phyloP scores from a whole-genome alignment of 2,329 filamentous ascomycete species.

The Exserohilum turcica region DNA sequence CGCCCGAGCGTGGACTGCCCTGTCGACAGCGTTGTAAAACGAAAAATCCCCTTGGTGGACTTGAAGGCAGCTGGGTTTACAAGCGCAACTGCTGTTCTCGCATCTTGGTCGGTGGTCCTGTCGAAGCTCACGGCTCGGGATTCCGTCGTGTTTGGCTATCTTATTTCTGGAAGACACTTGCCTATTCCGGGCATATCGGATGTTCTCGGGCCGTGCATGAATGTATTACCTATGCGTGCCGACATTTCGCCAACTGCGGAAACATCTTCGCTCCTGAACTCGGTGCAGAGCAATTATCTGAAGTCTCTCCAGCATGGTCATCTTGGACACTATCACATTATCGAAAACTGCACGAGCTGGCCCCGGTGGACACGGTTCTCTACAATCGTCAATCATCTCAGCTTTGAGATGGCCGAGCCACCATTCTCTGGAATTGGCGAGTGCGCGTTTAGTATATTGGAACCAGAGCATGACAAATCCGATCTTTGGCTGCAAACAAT shows the following conservation, averaged over 20 bases:
- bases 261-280: constrained; percentile 6
- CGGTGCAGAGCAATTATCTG: constrained; percentile 1
- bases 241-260: background rate
- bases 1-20: background rate
- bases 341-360: constrained; percentile 8
- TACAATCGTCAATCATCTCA: constrained; percentile 6
- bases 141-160: constrained; percentile 3
- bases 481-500: constrained; percentile 7
- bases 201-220: constrained; percentile 6
- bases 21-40: constrained; percentile 2
- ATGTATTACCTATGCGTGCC: constrained; percentile 4
- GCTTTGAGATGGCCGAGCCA: constrained; percentile 1
- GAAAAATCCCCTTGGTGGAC: background rate
- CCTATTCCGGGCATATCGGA: constrained; percentile 1
- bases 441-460: constrained; percentile 2
- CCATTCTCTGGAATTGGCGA: background rate
- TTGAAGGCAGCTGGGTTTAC: background rate
- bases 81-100: constrained; percentile 4
- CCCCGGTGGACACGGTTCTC: constrained; percentile 10
- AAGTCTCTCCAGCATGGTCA: constrained; percentile 6
- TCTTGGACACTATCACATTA: constrained; percentile 5
- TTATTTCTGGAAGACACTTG: constrained; percentile 5
- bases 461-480: constrained; percentile 9
- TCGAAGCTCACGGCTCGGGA: constrained; percentile 1
- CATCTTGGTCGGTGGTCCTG: constrained; percentile 2